Base-by-base conservation (phyloP, 2,329 filamentous ascomycete species). In the Cytospora chrysosperma region DNA sequence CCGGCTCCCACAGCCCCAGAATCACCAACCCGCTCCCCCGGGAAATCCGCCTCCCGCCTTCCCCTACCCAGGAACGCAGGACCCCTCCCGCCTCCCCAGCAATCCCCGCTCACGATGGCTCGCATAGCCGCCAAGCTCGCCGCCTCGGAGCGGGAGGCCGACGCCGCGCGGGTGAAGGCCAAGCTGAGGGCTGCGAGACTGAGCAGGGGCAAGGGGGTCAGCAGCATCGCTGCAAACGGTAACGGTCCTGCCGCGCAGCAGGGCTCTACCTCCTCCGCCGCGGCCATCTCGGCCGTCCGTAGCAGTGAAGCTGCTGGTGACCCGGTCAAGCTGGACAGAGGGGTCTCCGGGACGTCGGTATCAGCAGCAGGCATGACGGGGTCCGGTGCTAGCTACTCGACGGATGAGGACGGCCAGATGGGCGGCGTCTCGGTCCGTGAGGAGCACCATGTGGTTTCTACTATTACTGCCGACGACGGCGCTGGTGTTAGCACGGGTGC, bases 121-220 rank as follows among this genome's bases (percentile, higher is more conserved):
- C 81, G 77, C 37, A 88, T 88, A 65, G 82, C 84, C 0, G 85
- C 85, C 30, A 88, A 88, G 72, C 77, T 88, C 0, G 86, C 85
- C 0, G 86, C 86, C 2, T 85, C 85, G 0, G 86, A 88, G 67
- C 79, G 84, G 21, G 85, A 88, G 59, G 86, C 86, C 4, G 85
- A 88, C 67, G 86, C 86, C 1, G 85, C 85, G 1, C 79, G 86
- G 27, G 85, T 88, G 0, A 77, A 85, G 4, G 86, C 86, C 3
- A 88, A 88, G 71, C 78, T 88, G 32, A 82, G 80, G 68, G 85
- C 86, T 1, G 82, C 82, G 3, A 74, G 79, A 40, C 75, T 73
- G 17, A 72, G 71, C 60, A 75, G 74, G 61, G 68, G 21, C 70
- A 72, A 59, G 26, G n/a, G 4, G 26, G 37, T 19, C 37, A 27